Evolutionary conservation across 2,329 filamentous ascomycete species (phyloP), one percentile per base, ranked within the genome.

Genomic region (Aspergillus luchuensis): DNA sequence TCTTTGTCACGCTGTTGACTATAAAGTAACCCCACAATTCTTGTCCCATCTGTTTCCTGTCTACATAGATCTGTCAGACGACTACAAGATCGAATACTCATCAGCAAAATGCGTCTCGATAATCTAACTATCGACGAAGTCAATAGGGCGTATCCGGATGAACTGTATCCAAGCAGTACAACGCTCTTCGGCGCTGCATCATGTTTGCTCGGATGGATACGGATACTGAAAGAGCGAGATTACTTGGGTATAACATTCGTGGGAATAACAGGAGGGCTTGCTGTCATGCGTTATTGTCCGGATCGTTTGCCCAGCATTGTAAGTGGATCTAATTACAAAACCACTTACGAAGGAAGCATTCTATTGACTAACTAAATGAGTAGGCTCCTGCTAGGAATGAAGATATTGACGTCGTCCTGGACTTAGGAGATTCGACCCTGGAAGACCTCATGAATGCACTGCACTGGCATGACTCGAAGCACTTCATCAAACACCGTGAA

Each of bases 381-480:
- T 21, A 45, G 41, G 41, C 41, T 23, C 11, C 11, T 13, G 5
- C 10, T 13, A 6, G 19, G 13, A 5, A 13, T 4, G 41, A 45
- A 45, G 41, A 45, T 45, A 45, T 45, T 45, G 41, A 45, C 13
- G 13, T 45, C 17, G 17, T 45, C 5, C 17, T 45, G 17, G 11
- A 33, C 5, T 33, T 13, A 33, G 11, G 4, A 13, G 1, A 13
- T 33, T 11, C 30, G 11, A 11, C 30, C 30, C 11, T 13, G 11
- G 2, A 33, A 33, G 11, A 13, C 4, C 11, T 33, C 11, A 13
- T 13, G 30, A 2, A 33, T 13, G 1, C 30, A 5, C 1, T 33
- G 10, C 30, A 11, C 1, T 5, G 0, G 4, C 2, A 13, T 5
- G 0, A 33, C 30, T 13, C 10, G 30, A 11, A 13, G 5, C 0